Conservation (phyloP, 2,329 filamentous ascomycete species). For the Cytospora mali region DNA sequence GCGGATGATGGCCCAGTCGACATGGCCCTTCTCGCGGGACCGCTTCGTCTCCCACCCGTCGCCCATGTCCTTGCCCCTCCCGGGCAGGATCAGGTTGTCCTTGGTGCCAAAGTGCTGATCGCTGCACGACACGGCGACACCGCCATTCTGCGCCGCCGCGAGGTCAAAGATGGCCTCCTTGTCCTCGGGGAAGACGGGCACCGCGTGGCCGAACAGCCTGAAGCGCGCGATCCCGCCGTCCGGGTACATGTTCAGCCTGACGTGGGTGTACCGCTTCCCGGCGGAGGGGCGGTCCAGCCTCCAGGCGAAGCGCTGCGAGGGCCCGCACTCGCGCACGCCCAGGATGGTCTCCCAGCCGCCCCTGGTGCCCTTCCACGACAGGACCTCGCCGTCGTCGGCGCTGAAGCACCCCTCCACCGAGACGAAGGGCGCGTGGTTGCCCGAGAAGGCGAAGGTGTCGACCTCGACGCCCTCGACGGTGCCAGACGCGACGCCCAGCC, state of each 20-base stretch:
- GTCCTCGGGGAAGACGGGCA: conserved; percentile 74
- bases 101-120: conserved; percentile 86
- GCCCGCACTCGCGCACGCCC: conserved; percentile 70
- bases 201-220: conserved; percentile 73
- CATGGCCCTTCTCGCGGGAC: conserved; percentile 69
- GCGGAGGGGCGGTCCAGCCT: conserved; percentile 57
- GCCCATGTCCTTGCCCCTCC: conserved; percentile 81
- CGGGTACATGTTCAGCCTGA: conserved; percentile 81
- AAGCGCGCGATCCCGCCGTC: conserved; percentile 84
- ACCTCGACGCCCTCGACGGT: conserved; percentile 75
- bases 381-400: conserved; percentile 63
- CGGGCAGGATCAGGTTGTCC: conserved; percentile 78
- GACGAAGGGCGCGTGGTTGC: conserved; percentile 79
- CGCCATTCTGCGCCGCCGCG: conserved; percentile 77
- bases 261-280: conserved; percentile 74
- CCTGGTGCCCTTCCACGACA: conserved; percentile 59
- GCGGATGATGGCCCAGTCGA: conserved; percentile 80
- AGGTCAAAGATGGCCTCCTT: conserved; percentile 70
- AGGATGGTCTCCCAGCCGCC: conserved; percentile 75
- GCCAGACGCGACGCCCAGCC: conserved; percentile 70
- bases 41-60: conserved; percentile 86
- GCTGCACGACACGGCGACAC: conserved; percentile 72
- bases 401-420: conserved; percentile 77
- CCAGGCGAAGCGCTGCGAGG: conserved; percentile 75
- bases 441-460: conserved; percentile 80